A percentile compares a stretch with the other conserved stretches of the same genome.
These are phyloP conservation scores for Schwanniomyces vanrijiae DNA, from an alignment of 805 yeast genomes.

Conservation along the genomic window DNA sequence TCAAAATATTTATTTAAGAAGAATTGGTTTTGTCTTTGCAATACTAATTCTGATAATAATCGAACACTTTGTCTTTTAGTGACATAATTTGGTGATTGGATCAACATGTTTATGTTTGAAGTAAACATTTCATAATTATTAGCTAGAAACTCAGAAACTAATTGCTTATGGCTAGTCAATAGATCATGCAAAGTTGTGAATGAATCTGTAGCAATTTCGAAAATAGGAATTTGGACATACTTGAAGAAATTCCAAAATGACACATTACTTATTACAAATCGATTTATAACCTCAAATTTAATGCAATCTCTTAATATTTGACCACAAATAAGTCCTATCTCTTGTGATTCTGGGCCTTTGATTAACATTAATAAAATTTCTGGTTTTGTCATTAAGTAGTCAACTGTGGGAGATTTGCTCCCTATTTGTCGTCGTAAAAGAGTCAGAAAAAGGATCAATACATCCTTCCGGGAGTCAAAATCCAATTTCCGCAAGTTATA, in stretches of 20 bases:
- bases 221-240: conserved; percentile 71
- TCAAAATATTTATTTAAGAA: conserved; percentile 78
- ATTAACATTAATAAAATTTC: conserved; percentile 62
- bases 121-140: conserved; percentile 60
- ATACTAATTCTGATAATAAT: conserved; percentile 68
- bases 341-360: conserved; percentile 71
- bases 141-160: conserved; percentile 70
- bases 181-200: conserved; percentile 74
- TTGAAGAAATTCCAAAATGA: conserved; percentile 81
- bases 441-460: conserved; percentile 67
- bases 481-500: conserved; percentile 65
- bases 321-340: conserved; percentile 72
- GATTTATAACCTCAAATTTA: conserved; percentile 69
- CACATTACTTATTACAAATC: conserved; percentile 56
- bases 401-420: conserved; percentile 80
- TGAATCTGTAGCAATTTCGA: conserved; percentile 89
- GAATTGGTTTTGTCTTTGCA: conserved; percentile 66
- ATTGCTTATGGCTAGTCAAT: conserved; percentile 64
- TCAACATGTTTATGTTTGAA: conserved; percentile 60
- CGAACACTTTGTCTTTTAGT: conserved; percentile 89
- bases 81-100: conserved; percentile 81
- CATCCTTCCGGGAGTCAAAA: conserved; percentile 88
- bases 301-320: conserved; percentile 82
- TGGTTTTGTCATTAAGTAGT: conserved; percentile 69
- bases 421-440: conserved; percentile 78